Conservation (phyloP, 106 monocot species). For the Allium cepa region DNA sequence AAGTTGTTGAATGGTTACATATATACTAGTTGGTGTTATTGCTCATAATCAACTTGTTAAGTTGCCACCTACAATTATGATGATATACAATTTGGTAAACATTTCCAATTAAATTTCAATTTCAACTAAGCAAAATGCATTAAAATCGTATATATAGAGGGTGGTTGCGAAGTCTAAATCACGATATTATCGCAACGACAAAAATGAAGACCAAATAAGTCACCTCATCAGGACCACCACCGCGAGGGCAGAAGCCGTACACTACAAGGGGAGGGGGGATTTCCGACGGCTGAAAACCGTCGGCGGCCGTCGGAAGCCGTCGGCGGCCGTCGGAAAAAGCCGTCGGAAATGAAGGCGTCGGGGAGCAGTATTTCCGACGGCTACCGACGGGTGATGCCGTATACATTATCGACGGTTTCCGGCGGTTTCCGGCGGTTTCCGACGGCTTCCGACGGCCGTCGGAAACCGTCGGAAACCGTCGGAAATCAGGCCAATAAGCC, state of each 20-base stretch:
- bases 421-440: too few relatives aligned
- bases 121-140: not conserved
- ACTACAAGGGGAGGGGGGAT: too few relatives aligned
- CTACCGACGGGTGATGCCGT: too few relatives aligned
- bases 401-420: too few relatives aligned
- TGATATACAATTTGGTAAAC: not conserved
- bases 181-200: slow-evolving; percentile 2
- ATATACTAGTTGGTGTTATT: not conserved
- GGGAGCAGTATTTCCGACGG: too few relatives aligned
- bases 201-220: slow-evolving; percentile 2
- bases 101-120: not conserved
- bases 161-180: slow-evolving; percentile 38
- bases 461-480: too few relatives aligned
- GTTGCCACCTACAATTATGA: not conserved
- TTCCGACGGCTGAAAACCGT: too few relatives aligned
- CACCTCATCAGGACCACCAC: not conserved
- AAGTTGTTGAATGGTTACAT: not conserved
- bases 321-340: too few relatives aligned
- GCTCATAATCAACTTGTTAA: not conserved
- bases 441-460: too few relatives aligned
- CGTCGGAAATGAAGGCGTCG: too few relatives aligned
- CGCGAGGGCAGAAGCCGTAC: slow-evolving; percentile 1
- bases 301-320: too few relatives aligned
- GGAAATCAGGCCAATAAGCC: too few relatives aligned
- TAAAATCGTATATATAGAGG: slow-evolving; percentile 6